Conservation (phyloP, 1,139 yeast genomes). For the Kodamaea alishanica region DNA sequence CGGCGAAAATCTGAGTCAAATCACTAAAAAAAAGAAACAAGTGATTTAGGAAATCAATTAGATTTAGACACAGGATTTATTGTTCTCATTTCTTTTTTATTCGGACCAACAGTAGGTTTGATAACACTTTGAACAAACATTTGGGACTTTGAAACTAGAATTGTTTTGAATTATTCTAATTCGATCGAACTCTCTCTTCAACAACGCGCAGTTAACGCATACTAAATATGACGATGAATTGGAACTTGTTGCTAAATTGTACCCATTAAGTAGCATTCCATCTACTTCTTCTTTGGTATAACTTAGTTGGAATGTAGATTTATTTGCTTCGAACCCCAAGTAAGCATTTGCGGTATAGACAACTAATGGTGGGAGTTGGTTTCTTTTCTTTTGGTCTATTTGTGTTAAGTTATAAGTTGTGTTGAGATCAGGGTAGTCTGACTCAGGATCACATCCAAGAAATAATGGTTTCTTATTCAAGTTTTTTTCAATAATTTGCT, state of each 20-base stretch:
- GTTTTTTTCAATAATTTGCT: slow-evolving; percentile 24
- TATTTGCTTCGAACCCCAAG: slow-evolving; percentile 44
- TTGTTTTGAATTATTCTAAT: slow-evolving; percentile 2
- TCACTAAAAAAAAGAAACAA: background rate
- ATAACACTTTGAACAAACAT: slow-evolving; percentile 20
- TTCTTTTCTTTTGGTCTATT: background rate
- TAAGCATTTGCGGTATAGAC: slow-evolving; percentile 49
- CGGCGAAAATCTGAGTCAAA: background rate
- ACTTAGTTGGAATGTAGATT: slow-evolving; percentile 57
- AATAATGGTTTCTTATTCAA: slow-evolving; percentile 43
- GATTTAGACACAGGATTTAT: background rate
- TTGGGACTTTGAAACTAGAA: slow-evolving; percentile 13
- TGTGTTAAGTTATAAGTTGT: background rate
- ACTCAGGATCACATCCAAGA: slow-evolving; percentile 51
- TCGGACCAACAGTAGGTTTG: slow-evolving; percentile 20
- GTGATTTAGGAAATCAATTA: background rate
- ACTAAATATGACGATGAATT: slow-evolving; percentile 42
- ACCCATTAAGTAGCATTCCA: slow-evolving; percentile 51
- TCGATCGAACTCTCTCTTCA: slow-evolving; percentile 54
- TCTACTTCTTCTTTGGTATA: slow-evolving; percentile 41
- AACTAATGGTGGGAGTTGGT: slow-evolving; percentile 48
- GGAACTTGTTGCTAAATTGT: slow-evolving; percentile 44
- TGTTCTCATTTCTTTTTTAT: background rate
- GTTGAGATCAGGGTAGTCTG: slow-evolving; percentile 22
- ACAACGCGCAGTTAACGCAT: slow-evolving; percentile 58